These are phyloP conservation scores for Blastocystis sp. DNA, from an alignment of 352 stramenopile genomes.

Conservation along the genomic window DNA sequence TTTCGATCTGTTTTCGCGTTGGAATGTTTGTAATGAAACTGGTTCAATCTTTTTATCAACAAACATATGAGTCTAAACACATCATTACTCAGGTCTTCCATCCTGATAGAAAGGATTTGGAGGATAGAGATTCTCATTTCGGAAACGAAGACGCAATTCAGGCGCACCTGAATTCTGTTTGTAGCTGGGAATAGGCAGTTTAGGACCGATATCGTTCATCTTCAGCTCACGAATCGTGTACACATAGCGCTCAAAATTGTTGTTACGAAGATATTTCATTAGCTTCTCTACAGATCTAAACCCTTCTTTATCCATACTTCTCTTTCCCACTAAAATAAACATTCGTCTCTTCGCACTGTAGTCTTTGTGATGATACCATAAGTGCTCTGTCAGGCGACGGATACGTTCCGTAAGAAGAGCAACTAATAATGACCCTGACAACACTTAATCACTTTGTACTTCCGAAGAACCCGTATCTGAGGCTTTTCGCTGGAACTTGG, in stretches of 20 bases:
- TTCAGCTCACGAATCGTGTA: constrained; percentile 66
- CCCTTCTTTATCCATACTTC: background rate
- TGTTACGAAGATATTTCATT: constrained; percentile 62
- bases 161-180: constrained; percentile 1
- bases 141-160: constrained; percentile 61
- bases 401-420: constrained; percentile 66
- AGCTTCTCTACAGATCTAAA: constrained; percentile 58
- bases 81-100: constrained; percentile 42
- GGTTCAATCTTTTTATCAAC: background rate
- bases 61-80: background rate
- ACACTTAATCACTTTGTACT: constrained; percentile 23
- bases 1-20: constrained; percentile 27
- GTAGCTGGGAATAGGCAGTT: constrained; percentile 51
- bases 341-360: constrained; percentile 61
- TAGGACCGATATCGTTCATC: constrained; percentile 68
- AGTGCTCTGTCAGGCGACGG: constrained; percentile 56
- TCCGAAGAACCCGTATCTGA: constrained; percentile 61
- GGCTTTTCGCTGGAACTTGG: constrained; percentile 63
- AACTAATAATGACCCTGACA: constrained; percentile 13
- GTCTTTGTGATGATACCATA: constrained; percentile 65
- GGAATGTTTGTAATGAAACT: background rate
- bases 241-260: constrained; percentile 66
- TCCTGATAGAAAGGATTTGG: constrained; percentile 66
- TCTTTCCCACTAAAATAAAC: constrained; percentile 60
- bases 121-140: constrained; percentile 65